A percentile compares a stretch with the other conserved stretches of the same genome.
phyloP scores from a whole-genome alignment of 2,329 filamentous ascomycete species.

The Rutstroemia sp. region DNA sequence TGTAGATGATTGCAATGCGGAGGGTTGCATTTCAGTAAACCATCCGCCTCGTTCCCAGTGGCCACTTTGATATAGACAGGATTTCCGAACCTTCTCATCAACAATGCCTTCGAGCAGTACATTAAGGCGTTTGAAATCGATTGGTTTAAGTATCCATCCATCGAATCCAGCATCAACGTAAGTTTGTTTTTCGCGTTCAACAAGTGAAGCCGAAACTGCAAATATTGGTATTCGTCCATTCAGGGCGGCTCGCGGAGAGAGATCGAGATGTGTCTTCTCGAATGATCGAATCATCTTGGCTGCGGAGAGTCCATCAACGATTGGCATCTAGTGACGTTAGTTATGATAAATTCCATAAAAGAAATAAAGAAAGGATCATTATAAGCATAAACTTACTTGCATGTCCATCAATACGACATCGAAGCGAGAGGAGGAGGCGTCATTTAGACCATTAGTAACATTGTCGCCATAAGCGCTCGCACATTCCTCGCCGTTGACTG shows the following conservation, averaged over 20 bases:
- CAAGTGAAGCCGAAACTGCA: conserved; percentile 75
- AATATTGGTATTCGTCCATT: conserved; percentile 73
- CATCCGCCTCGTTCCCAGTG: conserved; percentile 83
- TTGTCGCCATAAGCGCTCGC: conserved; percentile 60
- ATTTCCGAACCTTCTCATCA: conserved; percentile 47
- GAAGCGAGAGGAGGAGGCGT: conserved; percentile 38
- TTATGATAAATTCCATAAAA: conserved; percentile 1
- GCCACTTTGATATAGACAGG: conserved; percentile 62
- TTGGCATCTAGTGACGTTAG: conserved; percentile 64
- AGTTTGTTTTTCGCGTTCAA: conserved; percentile 58
- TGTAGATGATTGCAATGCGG: conserved; percentile 2
- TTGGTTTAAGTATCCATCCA: conserved; percentile 84
- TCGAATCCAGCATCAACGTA: conserved; percentile 80
- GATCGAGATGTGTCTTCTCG: conserved; percentile 47
- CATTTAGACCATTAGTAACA: conserved; percentile 28
- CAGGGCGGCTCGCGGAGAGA: conserved; percentile 50
- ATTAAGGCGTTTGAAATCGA: conserved; percentile 70
- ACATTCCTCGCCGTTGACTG: conserved; percentile 80
- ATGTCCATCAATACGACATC: conserved; percentile 89
- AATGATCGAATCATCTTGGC: conserved; percentile 75
- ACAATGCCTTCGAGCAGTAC: conserved; percentile 63
- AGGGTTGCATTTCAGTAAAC: conserved; percentile 43
- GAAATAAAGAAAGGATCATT: neutral
- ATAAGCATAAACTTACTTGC: conserved; percentile 53
- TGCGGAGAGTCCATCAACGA: conserved; percentile 75